phyloP scores from a whole-genome alignment of 192 early-diverging fungal genomes.

The Entomortierella chlamydospora region DNA sequence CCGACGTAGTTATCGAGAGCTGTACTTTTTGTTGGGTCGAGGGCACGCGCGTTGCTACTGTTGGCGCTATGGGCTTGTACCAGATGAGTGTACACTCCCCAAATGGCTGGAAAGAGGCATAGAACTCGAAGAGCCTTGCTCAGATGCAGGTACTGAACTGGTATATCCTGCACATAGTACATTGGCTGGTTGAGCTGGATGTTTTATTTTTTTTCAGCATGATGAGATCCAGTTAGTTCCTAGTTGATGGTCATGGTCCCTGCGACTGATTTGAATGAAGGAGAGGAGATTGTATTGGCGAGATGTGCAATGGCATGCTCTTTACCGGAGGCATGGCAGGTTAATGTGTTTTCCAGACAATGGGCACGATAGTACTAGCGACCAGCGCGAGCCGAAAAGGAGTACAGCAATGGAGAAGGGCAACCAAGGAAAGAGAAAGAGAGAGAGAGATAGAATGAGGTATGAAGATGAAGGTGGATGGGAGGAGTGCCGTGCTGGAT shows the following conservation, averaged over 20 bases:
- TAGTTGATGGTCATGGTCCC: neutral
- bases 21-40: constrained; percentile 37
- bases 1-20: constrained; percentile 52
- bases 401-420: too few relatives aligned
- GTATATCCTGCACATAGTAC: constrained; percentile 39
- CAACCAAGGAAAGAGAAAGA: neutral
- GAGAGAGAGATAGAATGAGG: too few relatives aligned
- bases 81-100: constrained; percentile 48
- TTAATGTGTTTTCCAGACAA: neutral
- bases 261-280: neutral
- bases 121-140: constrained; percentile 28
- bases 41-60: constrained; percentile 20
- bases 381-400: neutral
- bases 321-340: constrained; percentile 20
- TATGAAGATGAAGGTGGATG: neutral
- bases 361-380: neutral
- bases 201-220: neutral
- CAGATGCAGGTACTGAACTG: constrained; percentile 26
- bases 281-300: neutral
- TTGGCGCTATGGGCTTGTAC: constrained; percentile 21
- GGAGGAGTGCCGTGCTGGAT: neutral
- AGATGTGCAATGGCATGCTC: too few relatives aligned
- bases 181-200: constrained; percentile 17
- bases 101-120: constrained; percentile 44
- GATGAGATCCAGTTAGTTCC: constrained; percentile 1